Percentiles rank a stretch among this genome's conserved stretches.
phyloP scores from a whole-genome alignment of 768 basidiomycete genomes.

The Leccinum uliginosum region DNA sequence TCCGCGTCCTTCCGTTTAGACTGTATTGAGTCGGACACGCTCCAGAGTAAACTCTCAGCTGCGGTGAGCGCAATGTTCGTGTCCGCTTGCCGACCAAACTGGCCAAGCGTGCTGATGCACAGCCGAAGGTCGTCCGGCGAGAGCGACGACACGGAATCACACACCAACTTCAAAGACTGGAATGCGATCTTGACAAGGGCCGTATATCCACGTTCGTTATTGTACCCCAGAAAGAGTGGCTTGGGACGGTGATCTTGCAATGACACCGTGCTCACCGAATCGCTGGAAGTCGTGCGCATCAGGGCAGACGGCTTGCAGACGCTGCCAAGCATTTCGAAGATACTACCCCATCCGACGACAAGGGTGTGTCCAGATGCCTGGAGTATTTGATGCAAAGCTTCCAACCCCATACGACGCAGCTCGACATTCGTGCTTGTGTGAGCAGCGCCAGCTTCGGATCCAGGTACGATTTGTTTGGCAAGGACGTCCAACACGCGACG shows the following conservation, averaged over 20 bases:
- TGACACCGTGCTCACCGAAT: slow-evolving; percentile 42
- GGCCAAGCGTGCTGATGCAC: slow-evolving; percentile 87
- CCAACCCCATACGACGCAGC: slow-evolving; percentile 81
- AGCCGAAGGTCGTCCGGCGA: slow-evolving; percentile 77
- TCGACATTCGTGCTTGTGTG: slow-evolving; percentile 59
- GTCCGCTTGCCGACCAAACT: slow-evolving; percentile 89
- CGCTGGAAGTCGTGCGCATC: slow-evolving; percentile 33
- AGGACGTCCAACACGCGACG: slow-evolving; percentile 83
- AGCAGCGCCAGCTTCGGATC: slow-evolving; percentile 35
- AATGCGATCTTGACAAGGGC: slow-evolving; percentile 88
- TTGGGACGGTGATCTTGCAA: slow-evolving; percentile 36
- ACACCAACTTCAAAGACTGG: slow-evolving; percentile 89
- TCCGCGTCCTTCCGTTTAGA: slow-evolving; percentile 65
- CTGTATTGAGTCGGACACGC: slow-evolving; percentile 93
- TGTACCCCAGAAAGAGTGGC: slow-evolving; percentile 50
- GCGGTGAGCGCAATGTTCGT: slow-evolving; percentile 96
- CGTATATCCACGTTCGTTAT: slow-evolving; percentile 66
- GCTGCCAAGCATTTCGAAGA: slow-evolving; percentile 88
- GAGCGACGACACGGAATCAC: slow-evolving; percentile 84
- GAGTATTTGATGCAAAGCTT: slow-evolving; percentile 85
- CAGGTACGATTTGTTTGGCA: slow-evolving; percentile 65
- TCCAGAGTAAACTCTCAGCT: slow-evolving; percentile 91
- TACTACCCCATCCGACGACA: slow-evolving; percentile 87
- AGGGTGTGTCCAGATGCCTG: slow-evolving; percentile 91
- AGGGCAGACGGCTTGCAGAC: slow-evolving; percentile 64